Evolutionary conservation across 495 filamentous ascomycete genomes (phyloP), one percentile per base, ranked within the genome.

Genomic region (Neurospora cerealis): DNA sequence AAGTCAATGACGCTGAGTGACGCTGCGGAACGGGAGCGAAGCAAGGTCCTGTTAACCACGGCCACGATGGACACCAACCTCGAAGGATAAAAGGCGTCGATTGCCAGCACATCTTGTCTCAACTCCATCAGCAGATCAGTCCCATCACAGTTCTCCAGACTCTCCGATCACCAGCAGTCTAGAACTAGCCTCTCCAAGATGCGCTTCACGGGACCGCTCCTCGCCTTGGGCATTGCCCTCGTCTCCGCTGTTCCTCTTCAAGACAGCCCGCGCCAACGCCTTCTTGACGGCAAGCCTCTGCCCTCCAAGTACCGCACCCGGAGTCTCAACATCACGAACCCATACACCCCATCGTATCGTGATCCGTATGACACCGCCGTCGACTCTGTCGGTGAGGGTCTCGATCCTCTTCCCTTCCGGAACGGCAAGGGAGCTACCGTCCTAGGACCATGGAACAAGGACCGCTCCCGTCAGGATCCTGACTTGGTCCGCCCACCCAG

Each of bases 401-500:
- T 89, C 15, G 84, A 91, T 71, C 91, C 91, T 10, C 77, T 91
- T 24, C 91, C 91, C 3, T 91, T 85, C 78, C 87, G 91, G 28
- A 91, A 91, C 77, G 90, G 90, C 66, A 73, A 87, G 13, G 91
- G 91, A 44, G 83, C 89, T 2, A 88, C 83, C 5, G 85, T 92
- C 5, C 80, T 91, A 70, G 91, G 91, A 11, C 91, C 91, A 3
- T 88, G 88, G 75, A 93, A 93, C 78, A 80, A 75, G 48, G 87
- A 87, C 24, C 88, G 91, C 15, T 87, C 89, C 24, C 84, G 88
- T 54, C 87, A 91, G 82, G 88, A 86, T 74, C 89, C 90, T 0
- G 90, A 91, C 79, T 79, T 91, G 32, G 84, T 92, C 19, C 85
- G 90, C 10, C 89, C 90, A 36, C 89, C 90, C 0, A 88, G 85